Percentiles rank a stretch among this genome's conserved stretches.
These are phyloP conservation scores for Bryoerythrophyllum caledonicum DNA, from an alignment of 225 moss, liverwort and hornwort genomes.

Conservation along the genomic window DNA sequence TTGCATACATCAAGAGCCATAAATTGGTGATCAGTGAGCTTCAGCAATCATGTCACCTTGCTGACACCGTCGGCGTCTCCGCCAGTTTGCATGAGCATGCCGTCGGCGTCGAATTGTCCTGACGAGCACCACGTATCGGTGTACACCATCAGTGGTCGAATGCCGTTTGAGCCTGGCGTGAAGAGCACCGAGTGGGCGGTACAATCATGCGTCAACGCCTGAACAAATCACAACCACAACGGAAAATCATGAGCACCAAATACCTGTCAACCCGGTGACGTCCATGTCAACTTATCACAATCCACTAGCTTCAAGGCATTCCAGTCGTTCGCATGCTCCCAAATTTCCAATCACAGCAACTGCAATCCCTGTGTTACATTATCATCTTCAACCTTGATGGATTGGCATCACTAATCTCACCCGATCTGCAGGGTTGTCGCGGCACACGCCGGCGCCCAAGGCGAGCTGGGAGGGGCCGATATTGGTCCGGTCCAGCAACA, in stretches of 20 bases:
- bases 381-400: background rate
- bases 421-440: constrained; percentile 44
- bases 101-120: constrained; percentile 47
- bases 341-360: too few species aligned
- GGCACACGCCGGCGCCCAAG: constrained; percentile 32
- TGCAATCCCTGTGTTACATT: too few species aligned
- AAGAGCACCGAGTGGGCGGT: constrained; percentile 57
- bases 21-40: too few species aligned
- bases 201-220: constrained; percentile 44
- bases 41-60: constrained; percentile 22
- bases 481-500: constrained; percentile 58
- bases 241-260: too few species aligned
- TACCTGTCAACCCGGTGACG: too few species aligned
- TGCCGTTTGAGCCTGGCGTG: constrained; percentile 34
- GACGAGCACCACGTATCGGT: constrained; percentile 68
- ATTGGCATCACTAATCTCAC: constrained; percentile 10
- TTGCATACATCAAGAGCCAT: too few species aligned
- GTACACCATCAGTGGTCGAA: constrained; percentile 40
- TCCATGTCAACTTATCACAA: too few species aligned
- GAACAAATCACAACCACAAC: background rate
- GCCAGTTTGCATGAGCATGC: constrained; percentile 53
- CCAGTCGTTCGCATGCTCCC: too few species aligned
- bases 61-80: constrained; percentile 46
- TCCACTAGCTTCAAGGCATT: too few species aligned
- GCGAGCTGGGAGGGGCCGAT: constrained; percentile 42